Percentiles rank a stretch among this genome's conserved stretches.
These are phyloP conservation scores for Coemansia sp. DNA, from an alignment of 192 early-diverging fungal species.

Conservation along the genomic window DNA sequence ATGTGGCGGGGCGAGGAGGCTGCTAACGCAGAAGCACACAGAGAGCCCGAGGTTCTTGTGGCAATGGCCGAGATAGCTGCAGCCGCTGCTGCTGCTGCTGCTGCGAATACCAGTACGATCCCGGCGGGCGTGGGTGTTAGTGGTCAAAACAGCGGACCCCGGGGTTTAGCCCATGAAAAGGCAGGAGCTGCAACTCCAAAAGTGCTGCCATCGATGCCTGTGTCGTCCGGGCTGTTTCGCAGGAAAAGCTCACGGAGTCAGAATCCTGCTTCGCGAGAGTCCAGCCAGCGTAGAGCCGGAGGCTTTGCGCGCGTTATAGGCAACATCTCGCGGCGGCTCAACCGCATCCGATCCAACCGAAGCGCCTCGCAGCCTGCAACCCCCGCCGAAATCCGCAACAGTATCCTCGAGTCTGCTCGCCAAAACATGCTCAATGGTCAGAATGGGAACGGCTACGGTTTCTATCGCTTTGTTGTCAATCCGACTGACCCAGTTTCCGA, in stretches of 20 bases:
- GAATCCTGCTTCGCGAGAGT: conserved; percentile 9
- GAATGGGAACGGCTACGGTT: conserved; percentile 22
- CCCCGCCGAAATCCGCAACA: conserved; percentile 39
- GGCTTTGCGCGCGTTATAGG: conserved; percentile 45
- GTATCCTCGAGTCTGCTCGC: conserved; percentile 38
- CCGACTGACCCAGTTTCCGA: conserved; percentile 50
- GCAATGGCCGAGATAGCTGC: conserved; percentile 4
- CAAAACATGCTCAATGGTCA: conserved; percentile 37
- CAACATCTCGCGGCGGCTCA: conserved; percentile 41
- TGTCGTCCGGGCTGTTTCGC: conserved; percentile 26
- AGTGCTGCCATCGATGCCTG: conserved; percentile 28
- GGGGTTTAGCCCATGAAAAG: not conserved
- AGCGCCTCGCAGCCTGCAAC: conserved; percentile 56
- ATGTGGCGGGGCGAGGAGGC: conserved; percentile 31
- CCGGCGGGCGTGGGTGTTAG: not conserved
- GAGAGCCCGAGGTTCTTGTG: not conserved
- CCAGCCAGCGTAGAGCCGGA: conserved; percentile 24
- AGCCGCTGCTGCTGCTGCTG: not conserved
- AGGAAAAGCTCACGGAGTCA: not conserved
- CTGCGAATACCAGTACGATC: not conserved
- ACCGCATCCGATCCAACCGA: conserved; percentile 41
- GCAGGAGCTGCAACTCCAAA: not conserved
- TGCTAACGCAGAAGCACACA: conserved; percentile 4
- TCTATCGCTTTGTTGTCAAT: conserved; percentile 49
- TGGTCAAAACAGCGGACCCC: not conserved